Evolutionary conservation across 2,329 filamentous ascomycete species (phyloP), one percentile per base, ranked within the genome.

Genomic region (Diaporthe caulivora): DNA sequence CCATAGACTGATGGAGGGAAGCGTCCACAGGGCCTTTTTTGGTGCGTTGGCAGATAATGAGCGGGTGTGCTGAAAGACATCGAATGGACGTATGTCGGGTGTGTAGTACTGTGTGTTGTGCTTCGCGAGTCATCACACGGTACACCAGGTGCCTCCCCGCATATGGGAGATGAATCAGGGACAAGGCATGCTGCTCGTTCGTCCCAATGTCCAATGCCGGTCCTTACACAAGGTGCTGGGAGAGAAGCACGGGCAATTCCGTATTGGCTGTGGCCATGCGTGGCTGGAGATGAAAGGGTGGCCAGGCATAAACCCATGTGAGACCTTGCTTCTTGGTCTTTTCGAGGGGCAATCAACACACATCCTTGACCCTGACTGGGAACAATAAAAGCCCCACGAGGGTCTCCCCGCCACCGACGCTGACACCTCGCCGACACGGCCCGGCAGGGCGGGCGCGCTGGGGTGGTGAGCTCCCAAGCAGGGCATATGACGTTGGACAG

Each of bases 401-500:
- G 60, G 44, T 65, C 42, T 51, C 60, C 42, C 60, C 40, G 60
- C 44, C 60, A 65, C 60, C 29, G 29, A 65, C 13, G 60, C 60
- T 49, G 60, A 49, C 60, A 51, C 47, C 13, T 49, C 60, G 60
- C 60, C 60, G 60, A 65, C 60, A 65, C 60, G 60, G 60, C 60
- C 60, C 60, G 44, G 60, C 42, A 47, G 40, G 18, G 40, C 42
- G 60, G 60, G 60, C 60, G 18, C n/a, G 15, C 31, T 65, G 44
- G n/a, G n/a, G n/a, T n/a, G n/a, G n/a, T n/a, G n/a, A 11, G 60
- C 29, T 24, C 34, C 21, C 44, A n/a, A n/a, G 44, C 26, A 34
- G 26, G 13, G 18, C 44, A 51, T 47, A 47, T 65, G 47, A 54
- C 51, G 34, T 68, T 54, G 31, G 57, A 60, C 37, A 26, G 57